A percentile compares a stretch with the other conserved stretches of the same genome.
Evolutionary conservation across 441 rosid genomes (phyloP).

Genomic region (Mallotus repandus): DNA sequence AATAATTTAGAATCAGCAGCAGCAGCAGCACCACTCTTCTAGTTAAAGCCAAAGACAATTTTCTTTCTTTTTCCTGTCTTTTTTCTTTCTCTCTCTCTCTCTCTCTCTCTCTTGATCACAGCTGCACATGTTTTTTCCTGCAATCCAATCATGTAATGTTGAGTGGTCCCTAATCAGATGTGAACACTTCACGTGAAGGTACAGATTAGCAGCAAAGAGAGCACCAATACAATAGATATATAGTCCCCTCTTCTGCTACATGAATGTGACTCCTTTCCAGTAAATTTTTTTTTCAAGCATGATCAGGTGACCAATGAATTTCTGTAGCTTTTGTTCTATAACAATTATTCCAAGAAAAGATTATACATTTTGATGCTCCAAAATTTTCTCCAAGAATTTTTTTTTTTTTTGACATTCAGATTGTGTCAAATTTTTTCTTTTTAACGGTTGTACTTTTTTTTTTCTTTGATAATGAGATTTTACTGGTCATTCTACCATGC

Average conservation of each 20-base stretch:
- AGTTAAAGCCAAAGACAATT: conserved; percentile 20
- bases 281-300: conserved; percentile 15
- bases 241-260: not conserved
- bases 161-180: conserved; percentile 43
- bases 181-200: conserved; percentile 61
- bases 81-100: not conserved
- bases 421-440: not conserved
- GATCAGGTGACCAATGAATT: not conserved
- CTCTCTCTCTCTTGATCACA: conserved; percentile 14
- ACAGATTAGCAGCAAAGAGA: conserved; percentile 35
- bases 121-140: conserved; percentile 38
- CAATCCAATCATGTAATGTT: conserved; percentile 43
- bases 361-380: not conserved
- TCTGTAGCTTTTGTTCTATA: not conserved
- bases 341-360: not conserved
- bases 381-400: not conserved
- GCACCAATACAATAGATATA: conserved; percentile 1
- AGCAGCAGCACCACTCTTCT: not conserved
- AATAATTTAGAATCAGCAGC: not conserved
- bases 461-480: conserved; percentile 27
- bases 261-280: conserved; percentile 23
- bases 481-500: conserved; percentile 24
- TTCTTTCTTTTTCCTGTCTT: not conserved
- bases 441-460: not conserved
- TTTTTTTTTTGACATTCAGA: not conserved